Evolutionary conservation across 192 early-diverging fungal species (phyloP).

Genomic region (Phlyctochytrium planicorne): DNA sequence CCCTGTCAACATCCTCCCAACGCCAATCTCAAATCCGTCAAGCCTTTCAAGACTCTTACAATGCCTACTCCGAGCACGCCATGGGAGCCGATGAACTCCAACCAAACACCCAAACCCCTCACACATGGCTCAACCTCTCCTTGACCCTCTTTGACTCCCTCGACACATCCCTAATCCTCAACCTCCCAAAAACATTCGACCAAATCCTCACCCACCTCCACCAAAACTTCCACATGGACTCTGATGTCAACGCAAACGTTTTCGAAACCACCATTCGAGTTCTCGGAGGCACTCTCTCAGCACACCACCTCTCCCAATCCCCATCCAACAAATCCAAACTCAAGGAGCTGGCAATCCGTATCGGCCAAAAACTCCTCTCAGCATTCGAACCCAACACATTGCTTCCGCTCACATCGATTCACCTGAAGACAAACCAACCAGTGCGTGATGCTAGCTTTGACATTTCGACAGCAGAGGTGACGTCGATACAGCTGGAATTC

Average conservation of each 20-base stretch:
- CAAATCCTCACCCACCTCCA: slow-evolving; percentile 61
- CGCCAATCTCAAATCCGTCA: too few species aligned
- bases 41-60: too few species aligned
- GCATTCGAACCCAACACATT: slow-evolving; percentile 67
- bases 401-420: slow-evolving; percentile 66
- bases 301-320: slow-evolving; percentile 69
- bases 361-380: slow-evolving; percentile 66
- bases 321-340: too few species aligned
- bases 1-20: too few species aligned
- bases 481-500: too few species aligned
- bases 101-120: too few species aligned
- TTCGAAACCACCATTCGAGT: slow-evolving; percentile 91
- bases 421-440: too few species aligned
- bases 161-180: slow-evolving; percentile 84
- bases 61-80: too few species aligned
- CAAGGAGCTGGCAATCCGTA: slow-evolving; percentile 72
- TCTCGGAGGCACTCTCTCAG: slow-evolving; percentile 75
- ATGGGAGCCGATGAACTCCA: too few species aligned
- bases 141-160: slow-evolving; percentile 83
- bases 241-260: slow-evolving; percentile 51
- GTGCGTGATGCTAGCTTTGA: too few species aligned
- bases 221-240: slow-evolving; percentile 66
- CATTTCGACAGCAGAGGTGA: too few species aligned
- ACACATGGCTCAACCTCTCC: too few species aligned
- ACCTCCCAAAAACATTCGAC: slow-evolving; percentile 65